Evolutionary conservation across 768 basidiomycete genomes (phyloP), one percentile per base, ranked within the genome.

Genomic region (Tricholoma furcatifolium): DNA sequence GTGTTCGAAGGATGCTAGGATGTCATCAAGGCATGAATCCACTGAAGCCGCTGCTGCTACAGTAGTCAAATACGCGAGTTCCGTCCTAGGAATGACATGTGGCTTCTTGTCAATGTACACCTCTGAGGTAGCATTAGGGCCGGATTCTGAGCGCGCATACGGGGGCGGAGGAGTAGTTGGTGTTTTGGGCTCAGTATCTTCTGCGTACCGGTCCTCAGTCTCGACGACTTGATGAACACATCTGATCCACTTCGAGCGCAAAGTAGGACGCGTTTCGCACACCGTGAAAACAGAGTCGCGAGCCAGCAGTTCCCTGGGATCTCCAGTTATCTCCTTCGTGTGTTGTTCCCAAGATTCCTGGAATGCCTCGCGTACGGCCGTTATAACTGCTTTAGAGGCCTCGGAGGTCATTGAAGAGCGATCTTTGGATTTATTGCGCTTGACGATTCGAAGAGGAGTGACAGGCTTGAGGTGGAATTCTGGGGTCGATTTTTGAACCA

Each of bases 1-100:
- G 14, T 56, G 51, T 42, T 63, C 62, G 23, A 63, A 63, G 2
- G 62, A 63, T 18, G 40, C 45, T 3, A 63, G 55, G 44, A 63
- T 53, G 44, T 63, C 62, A 32, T 61, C 58, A 31, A 63, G 50
- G 23, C 48, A 51, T 21, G 54, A 53, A 32, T 58, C 54, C 9
- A 56, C 50, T 2, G 59, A 60, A 36, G 47, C 12, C 21, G 48
- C 31, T n/a, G 18, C 53, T 31, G 43, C 38, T 14, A 24, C 11
- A 6, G 40, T 21, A 17, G 27, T 24, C 39, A 60, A 31, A 27
- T 58, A 55, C 8, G 47, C 47, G 20, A 54, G 39, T 36, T 58
- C 58, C 7, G 51, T 50, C 4, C 54, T 60, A n/a, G 50, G 20
- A 30, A 47, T 12, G 36, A 51, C 45, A 18, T n/a, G 41, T 14